A percentile compares a stretch with the other conserved stretches of the same genome.
Conservation (phyloP, 768 basidiomycete species). For the Podaxis mareebaensis region DNA sequence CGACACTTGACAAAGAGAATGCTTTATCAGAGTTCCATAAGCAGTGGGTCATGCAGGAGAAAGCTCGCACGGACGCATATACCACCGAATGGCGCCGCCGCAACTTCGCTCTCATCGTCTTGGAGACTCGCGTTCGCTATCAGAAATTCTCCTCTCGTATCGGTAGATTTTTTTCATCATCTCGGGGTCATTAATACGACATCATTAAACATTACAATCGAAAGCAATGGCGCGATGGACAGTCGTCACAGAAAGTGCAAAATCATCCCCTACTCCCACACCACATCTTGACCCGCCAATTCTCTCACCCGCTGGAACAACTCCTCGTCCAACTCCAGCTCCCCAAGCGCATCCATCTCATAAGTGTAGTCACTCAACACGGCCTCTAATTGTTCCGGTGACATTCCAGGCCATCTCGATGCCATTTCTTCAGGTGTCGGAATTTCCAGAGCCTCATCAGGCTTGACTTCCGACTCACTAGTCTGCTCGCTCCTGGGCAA, state of each 20-base stretch:
- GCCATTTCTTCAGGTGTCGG: slow-evolving; percentile 61
- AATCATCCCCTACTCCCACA: slow-evolving; percentile 29
- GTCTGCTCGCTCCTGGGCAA: slow-evolving; percentile 33
- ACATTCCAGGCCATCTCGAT: slow-evolving; percentile 75
- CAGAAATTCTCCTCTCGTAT: slow-evolving; percentile 41
- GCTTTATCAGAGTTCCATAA: slow-evolving; percentile 74
- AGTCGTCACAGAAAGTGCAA: neutral
- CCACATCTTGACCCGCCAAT: slow-evolving; percentile 53
- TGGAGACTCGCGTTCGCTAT: slow-evolving; percentile 59
- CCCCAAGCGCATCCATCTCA: slow-evolving; percentile 61
- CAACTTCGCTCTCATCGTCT: slow-evolving; percentile 54
- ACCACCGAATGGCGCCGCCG: slow-evolving; percentile 66
- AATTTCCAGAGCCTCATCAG: slow-evolving; percentile 56
- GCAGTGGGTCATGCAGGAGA: slow-evolving; percentile 75
- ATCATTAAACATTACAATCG: neutral
- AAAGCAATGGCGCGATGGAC: neutral
- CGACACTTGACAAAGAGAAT: slow-evolving; percentile 59
- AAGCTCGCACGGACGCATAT: slow-evolving; percentile 55
- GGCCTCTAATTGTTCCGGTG: slow-evolving; percentile 61
- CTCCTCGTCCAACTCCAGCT: slow-evolving; percentile 53
- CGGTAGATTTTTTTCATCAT: slow-evolving; percentile 26
- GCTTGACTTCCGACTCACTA: slow-evolving; percentile 49
- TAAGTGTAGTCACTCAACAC: slow-evolving; percentile 59
- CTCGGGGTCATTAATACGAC: slow-evolving; percentile 13
- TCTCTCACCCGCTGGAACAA: slow-evolving; percentile 65